Evolutionary conservation across 2,329 filamentous ascomycete genomes (phyloP), one percentile per base, ranked within the genome.

Genomic region (Alternaria sp.): DNA sequence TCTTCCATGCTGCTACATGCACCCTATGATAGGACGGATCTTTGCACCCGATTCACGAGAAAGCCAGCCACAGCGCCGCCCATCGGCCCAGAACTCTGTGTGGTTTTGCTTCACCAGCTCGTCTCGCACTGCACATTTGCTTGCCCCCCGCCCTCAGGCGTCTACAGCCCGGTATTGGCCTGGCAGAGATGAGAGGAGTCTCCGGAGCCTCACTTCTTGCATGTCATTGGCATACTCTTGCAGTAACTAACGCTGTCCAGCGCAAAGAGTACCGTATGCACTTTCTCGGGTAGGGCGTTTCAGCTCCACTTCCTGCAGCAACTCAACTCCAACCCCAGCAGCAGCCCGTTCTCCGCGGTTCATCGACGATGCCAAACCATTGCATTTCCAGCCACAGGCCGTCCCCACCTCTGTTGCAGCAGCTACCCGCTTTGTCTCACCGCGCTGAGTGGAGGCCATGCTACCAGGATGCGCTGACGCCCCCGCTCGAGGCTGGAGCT

Each of bases 351-450:
- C 44, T 51, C 57, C 51, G 61, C 56, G 53, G 50, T 53, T 45
- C 69, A 77, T 76, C 73, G 72, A 67, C 73, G 72, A 76, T 76
- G 66, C 48, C 31, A 46, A 54, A 39, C 45, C 57, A 70, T 64
- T 59, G 68, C 64, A 62, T 63, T 60, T 58, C 65, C 64, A 68
- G 72, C 72, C 72, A 74, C 74, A 72, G 56, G 33, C 51, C 45
- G 44, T 66, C 63, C 39, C 41, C 60, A 45, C 45, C 55, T 65
- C 61, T 63, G 63, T 54, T 54, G 56, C 58, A 61, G 66, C 62
- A 65, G 56, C 52, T 61, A 62, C 61, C 70, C 64, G 60, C 62
- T 62, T 40, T 58, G 69, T 72, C 65, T 65, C 67, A 72, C 68
- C 62, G 66, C 64, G 61, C 66, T 58, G 62, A 54, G 65, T 63